These are phyloP conservation scores for Cicer chorassanicum DNA, from an alignment of 306 rosid genomes.

Conservation along the genomic window DNA sequence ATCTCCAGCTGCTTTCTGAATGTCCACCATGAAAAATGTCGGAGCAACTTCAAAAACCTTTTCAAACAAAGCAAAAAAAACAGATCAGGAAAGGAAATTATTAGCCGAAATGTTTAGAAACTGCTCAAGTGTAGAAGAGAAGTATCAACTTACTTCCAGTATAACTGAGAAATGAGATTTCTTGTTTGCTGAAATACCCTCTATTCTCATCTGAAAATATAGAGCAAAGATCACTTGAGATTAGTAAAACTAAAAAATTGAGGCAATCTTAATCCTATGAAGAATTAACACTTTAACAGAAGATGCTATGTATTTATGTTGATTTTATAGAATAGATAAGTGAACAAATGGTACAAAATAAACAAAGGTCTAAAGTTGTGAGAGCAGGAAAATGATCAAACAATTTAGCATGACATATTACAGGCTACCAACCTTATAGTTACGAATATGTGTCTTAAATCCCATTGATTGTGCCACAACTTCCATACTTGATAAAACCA, in stretches of 20 bases:
- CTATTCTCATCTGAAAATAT: constrained; percentile 88
- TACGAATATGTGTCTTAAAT: constrained; percentile 86
- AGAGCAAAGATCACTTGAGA: constrained; percentile 28
- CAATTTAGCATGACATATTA: constrained; percentile 15
- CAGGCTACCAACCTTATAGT: constrained; percentile 68
- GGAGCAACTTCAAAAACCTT: constrained; percentile 90
- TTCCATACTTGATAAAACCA: constrained; percentile 82
- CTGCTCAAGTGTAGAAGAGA: constrained; percentile 11
- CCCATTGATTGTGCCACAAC: constrained; percentile 97
- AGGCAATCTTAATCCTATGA: constrained; percentile 18
- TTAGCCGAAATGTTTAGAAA: constrained; percentile 8
- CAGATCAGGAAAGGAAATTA: constrained; percentile 15
- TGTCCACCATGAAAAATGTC: constrained; percentile 83
- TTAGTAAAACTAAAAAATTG: constrained; percentile 20
- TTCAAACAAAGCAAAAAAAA: constrained; percentile 18
- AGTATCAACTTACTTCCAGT: constrained; percentile 67
- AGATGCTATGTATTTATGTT: constrained; percentile 3
- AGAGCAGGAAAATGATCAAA: constrained; percentile 14
- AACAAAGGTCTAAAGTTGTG: constrained; percentile 16
- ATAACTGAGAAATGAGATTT: constrained; percentile 77
- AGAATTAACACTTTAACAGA: not conserved
- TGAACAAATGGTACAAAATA: constrained; percentile 8
- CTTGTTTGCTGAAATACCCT: constrained; percentile 69
- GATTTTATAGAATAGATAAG: constrained; percentile 19
- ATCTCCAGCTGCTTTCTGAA: constrained; percentile 89